A percentile compares a stretch with the other conserved stretches of the same genome.
phyloP scores from a whole-genome alignment of 2,329 filamentous ascomycete genomes.

The Verticillium nubilum region DNA sequence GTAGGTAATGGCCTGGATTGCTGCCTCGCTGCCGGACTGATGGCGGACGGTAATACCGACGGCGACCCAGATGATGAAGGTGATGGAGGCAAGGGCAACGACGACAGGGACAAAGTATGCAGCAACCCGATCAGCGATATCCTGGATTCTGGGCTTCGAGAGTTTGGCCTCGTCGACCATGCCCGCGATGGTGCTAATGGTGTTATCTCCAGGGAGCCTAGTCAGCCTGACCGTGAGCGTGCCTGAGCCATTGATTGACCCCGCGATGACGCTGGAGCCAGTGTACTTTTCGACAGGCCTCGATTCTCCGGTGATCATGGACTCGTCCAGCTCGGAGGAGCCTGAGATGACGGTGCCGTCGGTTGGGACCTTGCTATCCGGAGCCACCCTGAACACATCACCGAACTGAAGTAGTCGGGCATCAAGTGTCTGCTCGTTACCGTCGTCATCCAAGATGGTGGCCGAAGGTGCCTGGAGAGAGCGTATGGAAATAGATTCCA shows the following conservation, averaged over 20 bases:
- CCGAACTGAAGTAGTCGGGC: conserved; percentile 63
- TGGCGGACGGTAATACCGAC: conserved; percentile 40
- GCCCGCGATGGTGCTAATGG: conserved; percentile 60
- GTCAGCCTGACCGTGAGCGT: conserved; percentile 53
- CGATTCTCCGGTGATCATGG: conserved; percentile 72
- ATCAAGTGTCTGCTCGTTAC: conserved; percentile 50
- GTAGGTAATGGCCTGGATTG: conserved; percentile 61
- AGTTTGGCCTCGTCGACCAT: conserved; percentile 68
- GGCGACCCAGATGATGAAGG: conserved; percentile 62
- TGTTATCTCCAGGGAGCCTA: conserved; percentile 64
- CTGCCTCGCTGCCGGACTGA: conserved; percentile 40
- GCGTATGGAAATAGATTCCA: conserved; percentile 48
- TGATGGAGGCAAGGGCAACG: conserved; percentile 48
- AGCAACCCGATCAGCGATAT: conserved; percentile 63
- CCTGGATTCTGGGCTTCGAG: conserved; percentile 63
- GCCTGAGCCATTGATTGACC: conserved; percentile 62
- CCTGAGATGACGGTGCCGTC: conserved; percentile 64
- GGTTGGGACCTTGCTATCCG: conserved; percentile 57
- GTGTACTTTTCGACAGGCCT: conserved; percentile 51
- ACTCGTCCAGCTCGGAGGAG: conserved; percentile 65
- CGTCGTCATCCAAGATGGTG: conserved; percentile 36
- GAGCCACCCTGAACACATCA: conserved; percentile 59
- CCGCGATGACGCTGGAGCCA: conserved; percentile 56
- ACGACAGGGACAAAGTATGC: conserved; percentile 65
- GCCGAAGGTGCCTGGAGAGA: conserved; percentile 55